Evolutionary conservation across 371 early-diverging fungal species (phyloP), one percentile per base, ranked within the genome.

Genomic region (Coemansia sp.): DNA sequence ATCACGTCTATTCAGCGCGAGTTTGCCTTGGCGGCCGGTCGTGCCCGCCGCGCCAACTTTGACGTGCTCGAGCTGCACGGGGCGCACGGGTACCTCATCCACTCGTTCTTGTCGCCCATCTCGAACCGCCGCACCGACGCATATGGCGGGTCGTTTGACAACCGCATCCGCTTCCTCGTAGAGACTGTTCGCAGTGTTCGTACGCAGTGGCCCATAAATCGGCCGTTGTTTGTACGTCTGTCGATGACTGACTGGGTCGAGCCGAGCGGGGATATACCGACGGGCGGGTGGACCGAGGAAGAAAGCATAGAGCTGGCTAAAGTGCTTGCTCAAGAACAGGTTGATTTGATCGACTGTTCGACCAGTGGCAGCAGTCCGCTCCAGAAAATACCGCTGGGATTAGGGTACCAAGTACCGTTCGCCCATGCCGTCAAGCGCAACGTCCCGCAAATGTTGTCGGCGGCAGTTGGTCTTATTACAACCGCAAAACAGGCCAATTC

Each of bases 21-120:
- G 24, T 96, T 89, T 81, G 90, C 65, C 0, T 83, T 85, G 16
- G 89, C 92, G 18, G 90, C 92, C 13, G 60, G 77, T 39, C 84
- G 92, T 26, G 89, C 91, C 5, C 82, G 85, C 24, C 78, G 85
- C 58, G 92, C 90, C 16, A 95, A 92, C 0, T 88, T 93, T 72
- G 93, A 96, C 45, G 87, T 86, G 1, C 67, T 95, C 26, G 94
- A 96, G 80, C 82, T 96, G 52, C 95, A 96, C 65, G 87, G 84
- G 53, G 92, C 91, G 5, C 86, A 86, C 66, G 90, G 92, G 10
- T 93, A 93, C 72, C 79, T 94, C 48, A 65, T 91, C 59, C 84
- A 88, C 70, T 82, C 83, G 65, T 96, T 96, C 69, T 71, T 93
- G 42, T 90, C 90, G 14, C 91, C 93, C 8, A 64, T 89, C 16